phyloP scores from a whole-genome alignment of 352 stramenopile genomes.

The Globisporangium viniferum region DNA sequence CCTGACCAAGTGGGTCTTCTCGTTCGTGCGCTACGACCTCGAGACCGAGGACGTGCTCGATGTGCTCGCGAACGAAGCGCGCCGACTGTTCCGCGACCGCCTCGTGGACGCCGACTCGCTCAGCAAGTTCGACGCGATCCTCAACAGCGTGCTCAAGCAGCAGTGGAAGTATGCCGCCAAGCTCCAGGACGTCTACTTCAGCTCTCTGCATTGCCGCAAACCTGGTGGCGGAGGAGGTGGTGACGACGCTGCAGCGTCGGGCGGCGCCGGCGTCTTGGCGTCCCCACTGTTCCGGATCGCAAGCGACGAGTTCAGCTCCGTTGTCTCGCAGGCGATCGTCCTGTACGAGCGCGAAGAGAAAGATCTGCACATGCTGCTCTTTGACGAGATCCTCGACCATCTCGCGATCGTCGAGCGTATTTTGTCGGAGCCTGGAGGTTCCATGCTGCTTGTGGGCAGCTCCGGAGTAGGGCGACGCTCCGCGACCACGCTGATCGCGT shows the following conservation, averaged over 20 bases:
- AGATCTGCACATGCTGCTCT: slow-evolving; percentile 92
- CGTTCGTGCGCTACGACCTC: slow-evolving; percentile 89
- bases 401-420: slow-evolving; percentile 89
- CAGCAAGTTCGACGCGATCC: slow-evolving; percentile 81
- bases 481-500: slow-evolving; percentile 76
- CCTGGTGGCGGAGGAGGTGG: slow-evolving; percentile 8
- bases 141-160: slow-evolving; percentile 82
- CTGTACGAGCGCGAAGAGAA: slow-evolving; percentile 95
- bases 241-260: not conserved
- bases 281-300: slow-evolving; percentile 55
- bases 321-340: slow-evolving; percentile 87
- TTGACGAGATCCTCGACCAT: slow-evolving; percentile 91
- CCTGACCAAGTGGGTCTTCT: slow-evolving; percentile 90
- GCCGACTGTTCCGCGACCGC: slow-evolving; percentile 88
- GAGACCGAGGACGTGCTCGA: slow-evolving; percentile 87
- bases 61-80: slow-evolving; percentile 88
- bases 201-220: slow-evolving; percentile 60
- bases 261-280: slow-evolving; percentile 9
- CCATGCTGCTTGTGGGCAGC: slow-evolving; percentile 88
- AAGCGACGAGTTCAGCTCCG: slow-evolving; percentile 80
- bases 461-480: slow-evolving; percentile 87
- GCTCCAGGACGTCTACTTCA: slow-evolving; percentile 86
- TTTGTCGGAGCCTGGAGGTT: slow-evolving; percentile 78
- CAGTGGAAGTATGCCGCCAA: slow-evolving; percentile 80
- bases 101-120: slow-evolving; percentile 81